Conservation (phyloP, 2,329 filamentous ascomycete genomes). For the Monilinia aucupariae region DNA sequence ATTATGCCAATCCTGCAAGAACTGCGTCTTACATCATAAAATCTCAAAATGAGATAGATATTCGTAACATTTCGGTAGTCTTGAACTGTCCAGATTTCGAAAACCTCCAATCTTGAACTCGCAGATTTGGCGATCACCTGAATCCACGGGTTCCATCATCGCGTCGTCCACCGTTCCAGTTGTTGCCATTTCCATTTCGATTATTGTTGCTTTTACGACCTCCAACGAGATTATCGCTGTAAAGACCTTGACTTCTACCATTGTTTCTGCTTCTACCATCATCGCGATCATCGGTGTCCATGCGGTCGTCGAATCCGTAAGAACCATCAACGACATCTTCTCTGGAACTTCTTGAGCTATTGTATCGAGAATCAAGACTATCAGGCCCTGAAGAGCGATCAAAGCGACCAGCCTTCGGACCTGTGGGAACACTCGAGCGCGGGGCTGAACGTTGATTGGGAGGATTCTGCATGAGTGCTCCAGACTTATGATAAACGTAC, state of each 20-base stretch:
- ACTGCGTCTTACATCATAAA: not conserved
- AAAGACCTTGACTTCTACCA: constrained; percentile 27
- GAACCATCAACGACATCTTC: constrained; percentile 35
- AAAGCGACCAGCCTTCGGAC: constrained; percentile 31
- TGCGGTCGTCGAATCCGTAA: constrained; percentile 35
- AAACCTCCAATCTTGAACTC: not conserved
- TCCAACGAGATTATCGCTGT: constrained; percentile 34
- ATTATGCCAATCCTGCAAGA: constrained; percentile 2
- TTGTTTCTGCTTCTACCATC: constrained; percentile 16
- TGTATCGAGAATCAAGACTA: constrained; percentile 26
- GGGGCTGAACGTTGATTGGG: constrained; percentile 2
- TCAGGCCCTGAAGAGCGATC: constrained; percentile 26
- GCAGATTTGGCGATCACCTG: constrained; percentile 23
- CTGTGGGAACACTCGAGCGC: constrained; percentile 25
- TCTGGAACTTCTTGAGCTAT: constrained; percentile 20
- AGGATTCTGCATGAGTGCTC: constrained; percentile 25
- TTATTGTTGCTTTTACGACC: constrained; percentile 18
- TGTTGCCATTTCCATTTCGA: constrained; percentile 23
- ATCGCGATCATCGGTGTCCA: constrained; percentile 33
- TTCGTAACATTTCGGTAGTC: not conserved
- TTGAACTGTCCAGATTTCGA: not conserved
- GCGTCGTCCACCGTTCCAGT: constrained; percentile 23
- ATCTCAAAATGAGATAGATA: constrained; percentile 2
- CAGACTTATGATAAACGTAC: constrained; percentile 65
- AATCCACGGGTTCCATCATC: constrained; percentile 24